Evolutionary conservation across 768 basidiomycete genomes (phyloP).

Genomic region (Agaricus blazei): DNA sequence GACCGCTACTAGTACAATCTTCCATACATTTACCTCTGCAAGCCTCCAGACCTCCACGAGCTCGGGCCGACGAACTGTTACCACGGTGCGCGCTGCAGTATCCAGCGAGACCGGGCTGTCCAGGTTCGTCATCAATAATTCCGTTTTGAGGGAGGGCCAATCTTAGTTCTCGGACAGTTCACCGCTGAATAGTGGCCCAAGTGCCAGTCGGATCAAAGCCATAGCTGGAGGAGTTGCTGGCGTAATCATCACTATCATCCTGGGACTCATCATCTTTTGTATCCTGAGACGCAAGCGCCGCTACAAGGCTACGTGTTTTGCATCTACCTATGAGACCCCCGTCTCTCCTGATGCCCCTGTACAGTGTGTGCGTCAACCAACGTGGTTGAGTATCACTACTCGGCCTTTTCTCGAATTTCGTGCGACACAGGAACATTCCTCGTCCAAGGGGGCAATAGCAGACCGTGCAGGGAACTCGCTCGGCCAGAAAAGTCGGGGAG

Average conservation of each 20-base stretch:
- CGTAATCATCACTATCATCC: background rate
- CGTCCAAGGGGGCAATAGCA: too few relatives aligned
- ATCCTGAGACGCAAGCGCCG: background rate
- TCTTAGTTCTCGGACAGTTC: background rate
- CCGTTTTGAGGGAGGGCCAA: background rate
- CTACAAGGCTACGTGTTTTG: background rate
- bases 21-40: too few relatives aligned
- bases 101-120: background rate
- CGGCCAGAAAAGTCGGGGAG: background rate
- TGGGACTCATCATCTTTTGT: background rate
- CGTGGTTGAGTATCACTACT: background rate
- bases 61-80: too few relatives aligned
- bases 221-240: background rate
- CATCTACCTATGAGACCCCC: background rate
- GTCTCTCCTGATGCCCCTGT: background rate
- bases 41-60: too few relatives aligned
- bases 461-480: background rate
- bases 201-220: too few relatives aligned
- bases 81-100: too few relatives aligned
- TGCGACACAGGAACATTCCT: background rate
- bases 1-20: too few relatives aligned
- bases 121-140: background rate
- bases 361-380: background rate
- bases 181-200: background rate
- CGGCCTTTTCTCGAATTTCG: background rate